These are phyloP conservation scores for Myxozyma neglecta DNA, from an alignment of 805 yeast genomes.

Conservation along the genomic window DNA sequence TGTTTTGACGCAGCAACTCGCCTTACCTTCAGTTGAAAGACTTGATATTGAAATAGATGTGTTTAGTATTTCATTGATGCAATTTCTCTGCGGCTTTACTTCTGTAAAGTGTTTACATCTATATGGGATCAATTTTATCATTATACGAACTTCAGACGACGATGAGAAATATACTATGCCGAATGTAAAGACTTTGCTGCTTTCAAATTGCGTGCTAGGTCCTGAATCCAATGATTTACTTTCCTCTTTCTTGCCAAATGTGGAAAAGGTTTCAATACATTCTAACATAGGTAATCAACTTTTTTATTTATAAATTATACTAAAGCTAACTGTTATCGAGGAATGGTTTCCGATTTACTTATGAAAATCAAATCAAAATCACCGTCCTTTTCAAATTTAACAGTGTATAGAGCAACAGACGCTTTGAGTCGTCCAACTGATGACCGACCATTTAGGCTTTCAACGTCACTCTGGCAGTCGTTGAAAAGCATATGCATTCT, in stretches of 20 bases:
- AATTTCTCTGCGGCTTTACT: constrained; percentile 14
- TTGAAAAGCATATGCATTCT: constrained; percentile 7
- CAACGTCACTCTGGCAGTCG: constrained; percentile 13
- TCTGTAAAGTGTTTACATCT: constrained; percentile 13
- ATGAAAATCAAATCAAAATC: constrained; percentile 2
- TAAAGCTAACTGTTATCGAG: neutral
- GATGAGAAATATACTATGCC: constrained; percentile 7
- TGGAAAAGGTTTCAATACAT: constrained; percentile 6
- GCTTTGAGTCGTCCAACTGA: constrained; percentile 1
- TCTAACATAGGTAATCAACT: constrained; percentile 1
- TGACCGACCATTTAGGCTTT: constrained; percentile 8
- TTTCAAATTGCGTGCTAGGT: constrained; percentile 7
- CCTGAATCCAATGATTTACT: constrained; percentile 8
- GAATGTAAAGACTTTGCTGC: constrained; percentile 7
- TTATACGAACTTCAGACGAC: constrained; percentile 2
- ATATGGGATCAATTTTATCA: constrained; percentile 5
- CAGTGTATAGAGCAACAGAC: constrained; percentile 13
- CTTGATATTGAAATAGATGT: constrained; percentile 8
- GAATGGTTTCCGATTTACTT: constrained; percentile 9
- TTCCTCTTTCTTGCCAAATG: constrained; percentile 5
- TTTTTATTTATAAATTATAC: neutral
- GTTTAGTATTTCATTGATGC: constrained; percentile 23
- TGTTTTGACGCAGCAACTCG: constrained; percentile 6
- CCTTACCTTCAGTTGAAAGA: constrained; percentile 19
- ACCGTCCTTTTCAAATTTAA: neutral